Evolutionary conservation across 768 basidiomycete species (phyloP).

Genomic region (Epithele typhae): DNA sequence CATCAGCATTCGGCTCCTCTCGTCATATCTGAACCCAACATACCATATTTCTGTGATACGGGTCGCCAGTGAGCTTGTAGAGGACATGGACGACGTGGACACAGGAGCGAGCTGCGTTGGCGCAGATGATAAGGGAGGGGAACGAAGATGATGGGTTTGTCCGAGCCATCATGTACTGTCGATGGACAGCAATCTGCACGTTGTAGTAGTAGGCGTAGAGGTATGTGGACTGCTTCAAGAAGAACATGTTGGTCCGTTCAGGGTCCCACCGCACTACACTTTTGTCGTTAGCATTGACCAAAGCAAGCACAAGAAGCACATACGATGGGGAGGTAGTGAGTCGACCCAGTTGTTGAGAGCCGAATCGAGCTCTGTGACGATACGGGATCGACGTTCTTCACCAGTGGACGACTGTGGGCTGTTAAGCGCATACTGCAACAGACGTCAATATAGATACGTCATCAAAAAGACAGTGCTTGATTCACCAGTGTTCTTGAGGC

Average conservation of each 20-base stretch:
- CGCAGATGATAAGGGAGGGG: conserved; percentile 75
- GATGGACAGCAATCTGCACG: conserved; percentile 63
- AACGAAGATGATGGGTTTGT: conserved; percentile 45
- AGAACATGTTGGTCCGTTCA: conserved; percentile 10
- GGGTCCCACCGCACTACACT: conserved; percentile 25
- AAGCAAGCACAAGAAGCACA: not conserved
- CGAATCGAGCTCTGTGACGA: conserved; percentile 60
- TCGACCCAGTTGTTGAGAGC: conserved; percentile 60
- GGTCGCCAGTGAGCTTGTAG: not conserved
- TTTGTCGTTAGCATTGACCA: not conserved
- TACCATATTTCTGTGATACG: not conserved
- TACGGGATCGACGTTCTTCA: conserved; percentile 39
- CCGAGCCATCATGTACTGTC: conserved; percentile 68
- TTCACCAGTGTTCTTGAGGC: conserved; percentile 40
- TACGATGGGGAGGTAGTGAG: conserved; percentile 51
- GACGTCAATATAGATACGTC: too few species aligned
- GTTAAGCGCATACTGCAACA: not conserved
- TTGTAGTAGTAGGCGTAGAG: conserved; percentile 42
- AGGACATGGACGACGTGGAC: conserved; percentile 65
- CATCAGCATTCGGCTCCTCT: too few species aligned
- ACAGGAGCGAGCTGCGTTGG: conserved; percentile 75
- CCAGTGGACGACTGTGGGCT: conserved; percentile 26
- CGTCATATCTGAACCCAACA: too few species aligned
- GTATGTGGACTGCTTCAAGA: conserved; percentile 32
- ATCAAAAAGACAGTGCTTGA: too few species aligned